Base-by-base conservation (phyloP, 176 grass and related monocot genomes). In the Alopecurus myosuroides region DNA sequence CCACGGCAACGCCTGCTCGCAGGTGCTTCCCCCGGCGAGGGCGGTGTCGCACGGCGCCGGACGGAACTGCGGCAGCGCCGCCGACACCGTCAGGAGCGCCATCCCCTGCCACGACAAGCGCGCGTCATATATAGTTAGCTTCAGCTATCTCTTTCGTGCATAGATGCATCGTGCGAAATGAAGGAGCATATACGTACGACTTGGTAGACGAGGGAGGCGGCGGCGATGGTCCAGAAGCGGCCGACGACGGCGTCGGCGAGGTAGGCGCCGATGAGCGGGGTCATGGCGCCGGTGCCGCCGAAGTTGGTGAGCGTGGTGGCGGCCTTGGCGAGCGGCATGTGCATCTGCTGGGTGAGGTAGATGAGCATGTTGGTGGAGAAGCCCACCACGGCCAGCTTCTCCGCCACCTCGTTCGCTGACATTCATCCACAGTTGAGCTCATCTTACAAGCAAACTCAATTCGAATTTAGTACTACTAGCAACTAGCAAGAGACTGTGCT, bases 281-380 rank as follows among this genome's bases (percentile, higher is more conserved):
- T 92, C 42, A 92, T 77, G 83, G 89, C 90, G 46, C 88, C 86
- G 62, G 90, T 88, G 68, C 94, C 94, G 66, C 76, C 68, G 85
- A 90, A 97, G 88, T 94, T 97, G 37, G 94, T 92, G 10, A 94
- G 82, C n/a, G 92, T 97, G 46, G 86, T 97, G 82, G 94, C 94
- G 9, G 92, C 94, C 86, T 97, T 94, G 48, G 74, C 45, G 2
- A 94, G 81, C n/a, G 94, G 91, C 90, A 94, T 61, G 73, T 94
- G 94, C 52, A 97, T 84, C 90, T 97, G 85, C 61, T 88, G 83
- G 12, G 94, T 97, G 2, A 97, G 89, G 86, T 97, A 97, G 31
- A 72, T 93, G 22, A 97, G 72, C 94, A n/a, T n/a, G n/a, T 97
- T 97, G 2, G 94, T 82, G 25, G 75, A 84, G 89, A 97, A 94